Evolutionary conservation across 1,284 basidiomycete genomes (phyloP).

Genomic region (Naganishia sp.): DNA sequence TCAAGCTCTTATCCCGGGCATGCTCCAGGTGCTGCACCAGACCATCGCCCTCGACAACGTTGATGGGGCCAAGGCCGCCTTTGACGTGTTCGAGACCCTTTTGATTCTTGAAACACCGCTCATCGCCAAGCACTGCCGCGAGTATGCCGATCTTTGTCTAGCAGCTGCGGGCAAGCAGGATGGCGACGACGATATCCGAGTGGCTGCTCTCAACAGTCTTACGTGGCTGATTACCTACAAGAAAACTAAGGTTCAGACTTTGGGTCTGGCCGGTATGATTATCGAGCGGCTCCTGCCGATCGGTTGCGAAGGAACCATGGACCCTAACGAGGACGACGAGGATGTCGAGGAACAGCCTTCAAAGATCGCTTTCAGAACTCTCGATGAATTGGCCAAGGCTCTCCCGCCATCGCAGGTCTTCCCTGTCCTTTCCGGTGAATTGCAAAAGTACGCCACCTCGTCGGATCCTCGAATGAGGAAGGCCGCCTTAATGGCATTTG

Average conservation of each 20-base stretch:
- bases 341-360: constrained; percentile 64
- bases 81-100: constrained; percentile 94
- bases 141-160: constrained; percentile 87
- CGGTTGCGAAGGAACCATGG: constrained; percentile 82
- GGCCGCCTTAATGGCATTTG: constrained; percentile 93
- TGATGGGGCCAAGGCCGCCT: constrained; percentile 79
- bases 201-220: constrained; percentile 89
- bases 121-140: constrained; percentile 82
- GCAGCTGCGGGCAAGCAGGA: constrained; percentile 76
- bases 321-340: constrained; percentile 71
- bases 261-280: constrained; percentile 82
- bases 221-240: constrained; percentile 98
- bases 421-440: constrained; percentile 81
- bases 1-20: constrained; percentile 83
- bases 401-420: constrained; percentile 96
- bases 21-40: constrained; percentile 88
- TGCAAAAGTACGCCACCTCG: constrained; percentile 79
- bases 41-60: constrained; percentile 81
- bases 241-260: constrained; percentile 90
- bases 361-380: constrained; percentile 75
- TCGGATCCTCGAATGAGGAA: constrained; percentile 77
- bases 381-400: constrained; percentile 90
- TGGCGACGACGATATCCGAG: constrained; percentile 78
- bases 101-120: constrained; percentile 93
- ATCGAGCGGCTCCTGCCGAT: constrained; percentile 92